Evolutionary conservation across 768 basidiomycete genomes (phyloP).

Genomic region (Rhizopogon vinicolor): DNA sequence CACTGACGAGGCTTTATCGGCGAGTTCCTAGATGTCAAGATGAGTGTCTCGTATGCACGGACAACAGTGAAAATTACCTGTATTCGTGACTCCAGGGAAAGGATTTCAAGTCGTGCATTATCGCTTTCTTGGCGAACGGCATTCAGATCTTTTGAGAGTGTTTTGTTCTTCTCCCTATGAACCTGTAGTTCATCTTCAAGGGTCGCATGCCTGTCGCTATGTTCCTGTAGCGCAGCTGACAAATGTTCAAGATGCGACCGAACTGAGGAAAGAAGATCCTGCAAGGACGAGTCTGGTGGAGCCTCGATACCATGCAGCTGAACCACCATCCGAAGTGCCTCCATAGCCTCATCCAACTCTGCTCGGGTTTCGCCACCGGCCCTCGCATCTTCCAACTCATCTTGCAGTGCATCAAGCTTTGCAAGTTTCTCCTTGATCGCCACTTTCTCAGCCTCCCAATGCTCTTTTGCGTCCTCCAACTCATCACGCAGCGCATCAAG

Average conservation of each 20-base stretch:
- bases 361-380: conserved; percentile 33
- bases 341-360: conserved; percentile 49
- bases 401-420: conserved; percentile 39
- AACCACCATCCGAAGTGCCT: conserved; percentile 46
- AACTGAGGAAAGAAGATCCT: conserved; percentile 44
- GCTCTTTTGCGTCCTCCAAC: conserved; percentile 38
- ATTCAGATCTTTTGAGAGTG: conserved; percentile 49
- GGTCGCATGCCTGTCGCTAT: conserved; percentile 35
- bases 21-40: conserved; percentile 17
- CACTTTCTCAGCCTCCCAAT: conserved; percentile 19
- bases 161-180: conserved; percentile 43
- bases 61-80: conserved; percentile 25
- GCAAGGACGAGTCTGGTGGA: conserved; percentile 45
- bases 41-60: background rate
- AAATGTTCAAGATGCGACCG: conserved; percentile 48
- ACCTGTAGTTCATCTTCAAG: conserved; percentile 47
- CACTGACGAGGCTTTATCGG: conserved; percentile 12
- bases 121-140: conserved; percentile 49
- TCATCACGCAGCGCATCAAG: conserved; percentile 44
- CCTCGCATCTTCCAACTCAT: conserved; percentile 42
- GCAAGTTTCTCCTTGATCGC: conserved; percentile 44
- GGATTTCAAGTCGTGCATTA: conserved; percentile 37
- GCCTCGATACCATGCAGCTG: conserved; percentile 50
- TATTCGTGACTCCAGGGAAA: conserved; percentile 32
- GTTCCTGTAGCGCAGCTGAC: conserved; percentile 37